A percentile compares a stretch with the other conserved stretches of the same genome.
Evolutionary conservation across 768 basidiomycete genomes (phyloP).

Genomic region (Floccularia luteovirens): DNA sequence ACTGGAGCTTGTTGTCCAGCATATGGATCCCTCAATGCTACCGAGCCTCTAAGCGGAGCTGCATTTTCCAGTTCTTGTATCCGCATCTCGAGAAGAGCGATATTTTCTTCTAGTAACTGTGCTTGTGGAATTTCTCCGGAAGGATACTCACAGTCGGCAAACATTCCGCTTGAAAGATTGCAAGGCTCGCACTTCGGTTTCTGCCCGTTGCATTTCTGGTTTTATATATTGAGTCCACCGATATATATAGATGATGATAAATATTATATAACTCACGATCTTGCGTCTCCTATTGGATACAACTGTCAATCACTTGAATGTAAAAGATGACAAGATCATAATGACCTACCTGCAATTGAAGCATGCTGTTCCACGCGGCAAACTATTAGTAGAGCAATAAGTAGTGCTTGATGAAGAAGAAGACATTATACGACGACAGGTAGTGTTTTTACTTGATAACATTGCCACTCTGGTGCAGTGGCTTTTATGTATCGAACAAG

Average conservation of each 20-base stretch:
- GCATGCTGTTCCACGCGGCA: slow-evolving; percentile 45
- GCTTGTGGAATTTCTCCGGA: slow-evolving; percentile 29
- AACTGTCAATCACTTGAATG: not conserved
- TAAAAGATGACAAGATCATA: not conserved
- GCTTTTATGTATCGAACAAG: too few species aligned
- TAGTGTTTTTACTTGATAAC: too few species aligned
- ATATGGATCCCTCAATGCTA: slow-evolving; percentile 11
- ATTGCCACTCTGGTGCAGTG: too few species aligned
- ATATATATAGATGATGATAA: not conserved
- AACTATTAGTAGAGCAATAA: slow-evolving; percentile 6
- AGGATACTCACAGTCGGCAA: slow-evolving; percentile 52
- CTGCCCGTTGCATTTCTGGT: slow-evolving; percentile 45
- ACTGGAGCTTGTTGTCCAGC: slow-evolving; percentile 5
- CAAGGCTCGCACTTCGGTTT: slow-evolving; percentile 48
- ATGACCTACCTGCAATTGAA: slow-evolving; percentile 40
- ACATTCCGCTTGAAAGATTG: slow-evolving; percentile 22
- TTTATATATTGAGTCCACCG: not conserved
- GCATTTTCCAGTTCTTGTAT: slow-evolving; percentile 32
- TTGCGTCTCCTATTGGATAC: slow-evolving; percentile 33
- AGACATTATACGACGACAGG: too few species aligned
- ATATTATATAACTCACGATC: slow-evolving; percentile 23
- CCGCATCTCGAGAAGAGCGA: slow-evolving; percentile 33
- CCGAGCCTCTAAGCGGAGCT: slow-evolving; percentile 2
- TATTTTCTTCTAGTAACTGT: slow-evolving; percentile 37
- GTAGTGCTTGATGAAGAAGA: too few species aligned